Percentiles rank a stretch among this genome's conserved stretches.
phyloP scores from a whole-genome alignment of 192 early-diverging fungal genomes.

The Coemansia sp. region DNA sequence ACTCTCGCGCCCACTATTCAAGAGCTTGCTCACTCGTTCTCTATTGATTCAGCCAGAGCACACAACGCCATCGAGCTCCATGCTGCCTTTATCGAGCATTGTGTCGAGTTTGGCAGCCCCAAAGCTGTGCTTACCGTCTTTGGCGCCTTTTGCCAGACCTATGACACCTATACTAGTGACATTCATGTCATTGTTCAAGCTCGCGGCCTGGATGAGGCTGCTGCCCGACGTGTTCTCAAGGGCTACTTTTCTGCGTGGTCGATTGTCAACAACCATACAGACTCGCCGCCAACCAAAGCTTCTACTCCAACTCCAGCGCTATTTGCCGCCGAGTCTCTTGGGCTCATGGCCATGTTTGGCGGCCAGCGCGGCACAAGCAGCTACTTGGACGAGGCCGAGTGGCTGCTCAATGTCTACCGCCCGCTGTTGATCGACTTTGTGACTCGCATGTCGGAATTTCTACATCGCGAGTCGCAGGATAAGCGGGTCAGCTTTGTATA shows the following conservation, averaged over 20 bases:
- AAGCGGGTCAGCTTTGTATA: conserved; percentile 60
- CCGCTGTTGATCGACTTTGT: conserved; percentile 73
- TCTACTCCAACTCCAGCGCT: too few relatives aligned
- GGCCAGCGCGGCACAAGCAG: too few relatives aligned
- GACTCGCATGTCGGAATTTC: conserved; percentile 67
- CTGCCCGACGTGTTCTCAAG: conserved; percentile 19
- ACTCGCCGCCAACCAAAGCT: too few relatives aligned
- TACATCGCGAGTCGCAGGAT: conserved; percentile 24
- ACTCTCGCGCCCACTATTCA: background rate
- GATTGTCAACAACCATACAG: too few relatives aligned
- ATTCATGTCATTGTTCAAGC: too few relatives aligned
- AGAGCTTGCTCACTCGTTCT: background rate
- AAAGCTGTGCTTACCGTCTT: conserved; percentile 9
- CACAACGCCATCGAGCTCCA: too few relatives aligned
- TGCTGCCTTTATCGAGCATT: conserved; percentile 5
- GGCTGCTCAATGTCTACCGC: conserved; percentile 59
- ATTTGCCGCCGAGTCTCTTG: conserved; percentile 18
- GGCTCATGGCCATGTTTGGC: too few relatives aligned
- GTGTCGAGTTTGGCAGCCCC: conserved; percentile 8
- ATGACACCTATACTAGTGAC: too few relatives aligned
- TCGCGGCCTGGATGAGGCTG: too few relatives aligned
- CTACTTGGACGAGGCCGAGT: too few relatives aligned
- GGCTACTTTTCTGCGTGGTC: conserved; percentile 18
- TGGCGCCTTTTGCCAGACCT: too few relatives aligned
- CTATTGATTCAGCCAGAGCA: too few relatives aligned